Evolutionary conservation across 352 stramenopile species (phyloP), one percentile per base, ranked within the genome.

Genomic region (Globisporangium nagaii): DNA sequence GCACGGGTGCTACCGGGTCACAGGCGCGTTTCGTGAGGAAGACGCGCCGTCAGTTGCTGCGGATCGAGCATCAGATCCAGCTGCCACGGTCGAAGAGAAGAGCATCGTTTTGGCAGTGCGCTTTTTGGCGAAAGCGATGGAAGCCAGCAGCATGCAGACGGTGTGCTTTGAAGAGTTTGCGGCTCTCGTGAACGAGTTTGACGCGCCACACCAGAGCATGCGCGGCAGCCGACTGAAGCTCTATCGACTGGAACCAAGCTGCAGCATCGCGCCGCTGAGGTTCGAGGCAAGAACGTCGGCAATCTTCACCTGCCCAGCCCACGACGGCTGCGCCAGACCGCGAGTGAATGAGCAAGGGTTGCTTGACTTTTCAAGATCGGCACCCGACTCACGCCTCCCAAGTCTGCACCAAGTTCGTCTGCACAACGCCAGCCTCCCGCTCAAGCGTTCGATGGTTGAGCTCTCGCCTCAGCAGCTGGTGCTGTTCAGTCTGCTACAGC

Each of bases 1-100:
- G 57, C 60, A 60, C 28, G 45, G 53, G 15, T 68, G 42, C 30
- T 82, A 79, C 60, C 62, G 46, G n/a, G 51, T 79, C 10, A 27
- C 13, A 20, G 61, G 53, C 50, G 53, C 46, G 43, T 35, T 53
- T 15, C 17, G 24, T 12, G 44, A 54, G 28, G 54, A 48, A n/a
- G 31, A 55, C 15, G 4, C 42, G 27, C 15, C 15, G 7, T 1
- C 22, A 12, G 28, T 10, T 5, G 22, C 31, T 5, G 9, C 41
- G 19, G 31, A 36, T 19, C 31, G 31, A 19, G n/a, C 22, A 8
- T 15, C 41, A 17, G n/a, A 20, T 17, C 13, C 40, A 52, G 40
- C 52, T 27, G 28, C 20, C 13, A 48, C 36, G 37, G 31, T 39
- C 20, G 44, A 60, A 46, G 45, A 60, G 34, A 39, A 31, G 22